Evolutionary conservation across 371 early-diverging fungal species (phyloP), one percentile per base, ranked within the genome.

Genomic region (Lichtheimia hyalospora): DNA sequence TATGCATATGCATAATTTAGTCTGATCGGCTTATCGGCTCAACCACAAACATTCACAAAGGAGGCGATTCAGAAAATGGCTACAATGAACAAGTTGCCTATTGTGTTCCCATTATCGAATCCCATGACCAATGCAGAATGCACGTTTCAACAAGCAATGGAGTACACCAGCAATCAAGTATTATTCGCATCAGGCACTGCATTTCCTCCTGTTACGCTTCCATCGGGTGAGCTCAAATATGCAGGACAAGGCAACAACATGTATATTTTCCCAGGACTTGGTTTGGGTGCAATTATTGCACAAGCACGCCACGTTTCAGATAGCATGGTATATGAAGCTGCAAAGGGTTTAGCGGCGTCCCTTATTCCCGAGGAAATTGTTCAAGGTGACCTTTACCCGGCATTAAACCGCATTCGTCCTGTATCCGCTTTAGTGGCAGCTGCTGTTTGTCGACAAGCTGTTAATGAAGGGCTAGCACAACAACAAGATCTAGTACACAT

Each of bases 171-270:
- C 56, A 87, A 92, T 68, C 77, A 83, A 50, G 94, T 92, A 8
- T 83, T 96, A 51, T 95, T 96, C 81, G 95, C 94, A 18, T 93
- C 93, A 4, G 96, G 96, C 50, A 95, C 96, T 3, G 94, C 92
- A 7, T 95, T 95, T 81, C 96, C 96, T 27, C 64, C 79, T 20
- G 90, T 88, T 67, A 79, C 68, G 2, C 71, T 86, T 16, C 84
- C 89, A 88, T 20, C 41, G 15, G 46, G 60, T 25, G 40, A 43
- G n/a, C 41, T 40, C 16, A 43, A 43, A 18, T 34, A 60, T 46
- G 44, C 60, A 25, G 66, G 57, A 48, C 66, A 65, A 54, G 66
- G 66, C 14, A 65, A 65, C 53, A 65, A 65, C 52, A 65, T 65
- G 66, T 65, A 65, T 41, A 61, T 65, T 21, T 91, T 92, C 87